Evolutionary conservation across 306 rosid genomes (phyloP).

Genomic region (Cajanus cajan): DNA sequence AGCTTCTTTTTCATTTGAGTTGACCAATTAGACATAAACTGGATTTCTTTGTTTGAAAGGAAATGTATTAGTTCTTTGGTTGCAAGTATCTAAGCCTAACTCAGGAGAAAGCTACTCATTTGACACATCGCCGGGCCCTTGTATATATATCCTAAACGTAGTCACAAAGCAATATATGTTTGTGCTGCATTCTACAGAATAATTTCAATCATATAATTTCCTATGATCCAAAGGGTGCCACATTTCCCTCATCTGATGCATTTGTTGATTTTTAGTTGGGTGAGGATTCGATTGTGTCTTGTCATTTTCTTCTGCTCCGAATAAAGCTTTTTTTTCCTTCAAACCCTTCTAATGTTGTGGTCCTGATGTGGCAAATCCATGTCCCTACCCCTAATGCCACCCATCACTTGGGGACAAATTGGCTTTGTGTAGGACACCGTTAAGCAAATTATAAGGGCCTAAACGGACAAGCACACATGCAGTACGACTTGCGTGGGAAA

Average conservation of each 20-base stretch:
- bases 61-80: neutral
- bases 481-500: conserved; percentile 18
- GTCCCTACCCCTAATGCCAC: conserved; percentile 29
- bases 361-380: conserved; percentile 34
- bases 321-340: conserved; percentile 30
- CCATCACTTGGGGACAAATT: conserved; percentile 25
- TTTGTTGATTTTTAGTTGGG: conserved; percentile 37
- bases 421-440: conserved; percentile 28
- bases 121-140: neutral
- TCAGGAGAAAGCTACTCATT: neutral
- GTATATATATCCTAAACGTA: conserved; percentile 9
- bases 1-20: neutral
- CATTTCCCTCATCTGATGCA: conserved; percentile 21
- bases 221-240: conserved; percentile 41
- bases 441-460: conserved; percentile 37
- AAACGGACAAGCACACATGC: conserved; percentile 53
- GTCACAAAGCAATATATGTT: conserved; percentile 9
- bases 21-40: neutral
- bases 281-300: conserved; percentile 39
- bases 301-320: conserved; percentile 39
- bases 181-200: neutral
- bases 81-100: conserved; percentile 13
- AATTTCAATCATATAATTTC: neutral
- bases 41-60: neutral
- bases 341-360: conserved; percentile 29